Percentiles rank a stretch among this genome's conserved stretches.
phyloP scores from a whole-genome alignment of 2,329 filamentous ascomycete species.

The Ophiostoma novo-ulmi region DNA sequence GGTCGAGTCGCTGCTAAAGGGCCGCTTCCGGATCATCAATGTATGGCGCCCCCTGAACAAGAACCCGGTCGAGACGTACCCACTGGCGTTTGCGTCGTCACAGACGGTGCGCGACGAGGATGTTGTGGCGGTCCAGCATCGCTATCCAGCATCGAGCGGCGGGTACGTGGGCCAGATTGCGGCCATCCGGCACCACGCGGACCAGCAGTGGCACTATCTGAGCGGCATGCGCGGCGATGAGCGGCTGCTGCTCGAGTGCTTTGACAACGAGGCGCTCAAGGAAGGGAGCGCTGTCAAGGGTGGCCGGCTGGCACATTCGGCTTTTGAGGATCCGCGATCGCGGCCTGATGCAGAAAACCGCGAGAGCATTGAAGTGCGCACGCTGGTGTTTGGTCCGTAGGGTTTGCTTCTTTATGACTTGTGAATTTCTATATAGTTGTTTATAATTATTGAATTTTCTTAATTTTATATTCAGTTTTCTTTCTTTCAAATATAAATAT shows the following conservation, averaged over 20 bases:
- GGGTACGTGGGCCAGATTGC: constrained; percentile 67
- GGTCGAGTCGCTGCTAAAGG: constrained; percentile 59
- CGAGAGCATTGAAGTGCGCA: constrained; percentile 86
- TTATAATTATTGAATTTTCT: background rate
- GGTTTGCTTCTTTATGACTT: background rate
- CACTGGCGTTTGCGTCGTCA: constrained; percentile 65
- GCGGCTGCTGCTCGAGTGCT: constrained; percentile 72
- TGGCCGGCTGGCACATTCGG: constrained; percentile 64
- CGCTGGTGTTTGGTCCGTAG: constrained; percentile 70
- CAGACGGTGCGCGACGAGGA: constrained; percentile 56
- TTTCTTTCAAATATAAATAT: too few species aligned
- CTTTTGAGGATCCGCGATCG: constrained; percentile 72
- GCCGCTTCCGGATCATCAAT: constrained; percentile 78
- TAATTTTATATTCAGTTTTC: background rate
- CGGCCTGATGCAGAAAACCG: constrained; percentile 63
- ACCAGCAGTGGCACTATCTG: constrained; percentile 73
- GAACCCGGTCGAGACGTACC: constrained; percentile 59
- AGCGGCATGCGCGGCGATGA: constrained; percentile 71
- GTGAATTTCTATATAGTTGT: background rate
- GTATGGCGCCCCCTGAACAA: constrained; percentile 68
- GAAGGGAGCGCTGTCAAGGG: constrained; percentile 44
- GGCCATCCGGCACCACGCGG: constrained; percentile 55
- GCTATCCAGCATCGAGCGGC: constrained; percentile 54
- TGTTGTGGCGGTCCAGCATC: constrained; percentile 66
- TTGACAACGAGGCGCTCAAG: constrained; percentile 58